phyloP scores from a whole-genome alignment of 768 basidiomycete genomes.

The Auricularia heimuer region DNA sequence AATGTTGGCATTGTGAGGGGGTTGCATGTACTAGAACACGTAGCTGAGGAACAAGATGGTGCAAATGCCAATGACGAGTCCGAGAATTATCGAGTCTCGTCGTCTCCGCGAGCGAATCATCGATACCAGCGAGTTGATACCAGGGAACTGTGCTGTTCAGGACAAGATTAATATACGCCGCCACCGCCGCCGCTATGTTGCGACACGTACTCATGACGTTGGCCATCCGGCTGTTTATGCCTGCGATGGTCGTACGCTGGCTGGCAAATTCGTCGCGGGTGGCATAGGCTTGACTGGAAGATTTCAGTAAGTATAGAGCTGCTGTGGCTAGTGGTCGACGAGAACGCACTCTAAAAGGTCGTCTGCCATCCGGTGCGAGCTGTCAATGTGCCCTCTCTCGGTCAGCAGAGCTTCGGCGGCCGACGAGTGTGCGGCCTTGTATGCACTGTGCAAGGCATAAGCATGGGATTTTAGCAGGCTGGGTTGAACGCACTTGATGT shows the following conservation, averaged over 20 bases:
- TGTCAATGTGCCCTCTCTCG: constrained; percentile 85
- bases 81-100: constrained; percentile 83
- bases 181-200: not conserved
- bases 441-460: constrained; percentile 45
- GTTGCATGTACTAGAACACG: constrained; percentile 18
- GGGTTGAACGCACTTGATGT: constrained; percentile 67
- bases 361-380: constrained; percentile 91
- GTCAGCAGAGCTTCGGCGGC: constrained; percentile 78
- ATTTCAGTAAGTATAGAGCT: not conserved
- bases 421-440: constrained; percentile 59
- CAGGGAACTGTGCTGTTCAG: constrained; percentile 72
- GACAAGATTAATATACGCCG: not conserved
- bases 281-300: constrained; percentile 85
- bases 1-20: too few species aligned
- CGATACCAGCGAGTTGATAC: constrained; percentile 77
- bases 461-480: not conserved
- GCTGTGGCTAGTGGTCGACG: not conserved
- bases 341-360: constrained; percentile 68
- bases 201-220: constrained; percentile 63
- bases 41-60: constrained; percentile 52
- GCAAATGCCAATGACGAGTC: constrained; percentile 79
- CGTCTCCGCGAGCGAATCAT: constrained; percentile 92
- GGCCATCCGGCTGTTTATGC: constrained; percentile 78
- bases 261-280: constrained; percentile 86
- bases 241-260: constrained; percentile 64